A percentile compares a stretch with the other conserved stretches of the same genome.
Evolutionary conservation across 345 rosid species (phyloP).

Genomic region (Dipteronia dyeriana): DNA sequence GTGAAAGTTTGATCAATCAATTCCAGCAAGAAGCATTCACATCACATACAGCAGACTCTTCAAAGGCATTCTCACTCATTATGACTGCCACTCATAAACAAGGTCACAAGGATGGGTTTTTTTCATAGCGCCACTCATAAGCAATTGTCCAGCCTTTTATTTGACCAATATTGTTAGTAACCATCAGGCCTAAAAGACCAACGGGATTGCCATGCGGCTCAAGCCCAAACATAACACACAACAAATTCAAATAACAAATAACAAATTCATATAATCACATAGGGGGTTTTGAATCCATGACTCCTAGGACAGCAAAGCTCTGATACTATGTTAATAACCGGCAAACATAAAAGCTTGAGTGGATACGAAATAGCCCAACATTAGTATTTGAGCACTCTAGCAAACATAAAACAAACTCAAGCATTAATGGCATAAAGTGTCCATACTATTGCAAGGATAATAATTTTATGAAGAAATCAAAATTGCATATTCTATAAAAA

Average conservation of each 20-base stretch:
- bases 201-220: too few species aligned
- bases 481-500: background rate
- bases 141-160: background rate
- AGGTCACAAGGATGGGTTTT: background rate
- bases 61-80: background rate
- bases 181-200: too few species aligned
- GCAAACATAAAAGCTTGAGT: too few species aligned
- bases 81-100: background rate
- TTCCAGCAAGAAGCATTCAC: background rate
- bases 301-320: too few species aligned
- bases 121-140: too few species aligned
- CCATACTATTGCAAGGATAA: background rate
- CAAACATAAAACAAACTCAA: background rate
- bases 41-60: slow-evolving; percentile 6
- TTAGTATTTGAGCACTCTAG: too few species aligned
- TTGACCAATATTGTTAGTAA: background rate
- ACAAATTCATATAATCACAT: too few species aligned
- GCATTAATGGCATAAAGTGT: background rate
- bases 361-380: too few species aligned
- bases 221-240: too few species aligned
- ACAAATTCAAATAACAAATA: too few species aligned
- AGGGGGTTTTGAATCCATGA: too few species aligned
- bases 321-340: too few species aligned
- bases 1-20: background rate
- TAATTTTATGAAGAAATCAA: background rate